Conservation (phyloP, 192 early-diverging fungal species). For the Coemansia sp. region DNA sequence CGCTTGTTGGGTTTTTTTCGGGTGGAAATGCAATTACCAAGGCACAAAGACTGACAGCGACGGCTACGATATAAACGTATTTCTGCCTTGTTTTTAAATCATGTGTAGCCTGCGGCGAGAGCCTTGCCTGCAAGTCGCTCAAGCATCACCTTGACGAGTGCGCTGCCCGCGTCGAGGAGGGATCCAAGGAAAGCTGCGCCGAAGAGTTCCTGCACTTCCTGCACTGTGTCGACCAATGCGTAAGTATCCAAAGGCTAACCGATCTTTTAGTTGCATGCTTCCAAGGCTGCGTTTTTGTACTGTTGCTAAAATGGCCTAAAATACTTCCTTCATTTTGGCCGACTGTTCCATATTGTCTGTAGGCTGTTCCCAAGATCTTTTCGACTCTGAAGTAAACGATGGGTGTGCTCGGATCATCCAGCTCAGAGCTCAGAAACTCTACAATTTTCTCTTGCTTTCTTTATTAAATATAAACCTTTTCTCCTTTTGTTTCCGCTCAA, state of each 20-base stretch:
- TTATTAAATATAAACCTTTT: conserved; percentile 24
- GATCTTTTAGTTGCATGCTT: too few relatives aligned
- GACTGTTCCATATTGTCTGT: conserved; percentile 14
- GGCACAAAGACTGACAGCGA: too few relatives aligned
- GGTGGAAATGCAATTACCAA: too few relatives aligned
- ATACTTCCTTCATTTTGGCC: too few relatives aligned
- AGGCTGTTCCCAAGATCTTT: conserved; percentile 65
- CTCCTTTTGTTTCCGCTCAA: neutral
- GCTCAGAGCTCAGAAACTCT: neutral
- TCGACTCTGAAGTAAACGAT: conserved; percentile 56
- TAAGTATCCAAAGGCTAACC: conserved; percentile 54
- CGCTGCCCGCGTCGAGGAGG: conserved; percentile 69
- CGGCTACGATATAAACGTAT: too few relatives aligned
- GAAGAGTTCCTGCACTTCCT: conserved; percentile 81
- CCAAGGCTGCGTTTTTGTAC: too few relatives aligned
- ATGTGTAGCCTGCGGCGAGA: conserved; percentile 60
- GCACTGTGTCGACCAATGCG: conserved; percentile 77
- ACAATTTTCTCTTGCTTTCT: neutral
- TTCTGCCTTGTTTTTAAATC: neutral
- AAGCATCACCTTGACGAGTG: conserved; percentile 78
- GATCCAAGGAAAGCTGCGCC: conserved; percentile 69
- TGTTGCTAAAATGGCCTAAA: too few relatives aligned
- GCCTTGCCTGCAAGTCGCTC: conserved; percentile 61
- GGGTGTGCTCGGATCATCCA: neutral
- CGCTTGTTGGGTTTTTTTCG: too few relatives aligned